phyloP scores from a whole-genome alignment of 805 yeast genomes.

The Candida chilensis region DNA sequence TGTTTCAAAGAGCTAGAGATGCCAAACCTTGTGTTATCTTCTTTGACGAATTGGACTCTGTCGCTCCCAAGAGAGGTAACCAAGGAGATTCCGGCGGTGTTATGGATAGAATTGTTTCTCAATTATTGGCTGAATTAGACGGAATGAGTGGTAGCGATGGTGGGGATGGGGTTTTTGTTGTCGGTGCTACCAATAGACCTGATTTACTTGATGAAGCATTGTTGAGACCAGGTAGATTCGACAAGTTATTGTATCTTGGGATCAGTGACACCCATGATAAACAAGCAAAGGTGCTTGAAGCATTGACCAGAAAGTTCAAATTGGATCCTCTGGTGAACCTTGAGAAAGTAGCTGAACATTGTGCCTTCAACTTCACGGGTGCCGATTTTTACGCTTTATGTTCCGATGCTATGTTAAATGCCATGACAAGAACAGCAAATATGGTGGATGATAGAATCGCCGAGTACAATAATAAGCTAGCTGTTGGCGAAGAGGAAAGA shows the following conservation, averaged over 20 bases:
- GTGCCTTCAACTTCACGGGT: constrained; percentile 92
- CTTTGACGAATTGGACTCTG: constrained; percentile 95
- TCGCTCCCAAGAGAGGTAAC: constrained; percentile 96
- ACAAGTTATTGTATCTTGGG: constrained; percentile 89
- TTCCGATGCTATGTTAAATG: constrained; percentile 91
- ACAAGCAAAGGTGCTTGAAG: constrained; percentile 77
- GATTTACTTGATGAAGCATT: constrained; percentile 92
- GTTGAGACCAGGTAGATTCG: constrained; percentile 90
- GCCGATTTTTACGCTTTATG: constrained; percentile 97
- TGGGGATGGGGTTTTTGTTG: constrained; percentile 89
- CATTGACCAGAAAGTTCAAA: constrained; percentile 77
- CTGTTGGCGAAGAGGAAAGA: constrained; percentile 20
- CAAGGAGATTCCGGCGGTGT: constrained; percentile 99
- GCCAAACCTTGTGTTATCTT: constrained; percentile 97
- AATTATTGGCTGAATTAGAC: constrained; percentile 86
- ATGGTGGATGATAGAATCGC: constrained; percentile 62
- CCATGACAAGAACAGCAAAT: constrained; percentile 85
- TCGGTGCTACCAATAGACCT: constrained; percentile 98
- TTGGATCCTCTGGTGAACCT: constrained; percentile 55
- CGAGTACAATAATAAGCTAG: constrained; percentile 30
- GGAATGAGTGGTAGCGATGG: constrained; percentile 84
- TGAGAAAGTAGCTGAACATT: constrained; percentile 46
- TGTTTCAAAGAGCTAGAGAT: constrained; percentile 90
- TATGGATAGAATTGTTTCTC: constrained; percentile 97
- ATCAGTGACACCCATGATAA: constrained; percentile 86